Percentiles rank a stretch among this genome's conserved stretches.
Conservation (phyloP, 208 protist species). For the Trypanosoma lewisi region DNA sequence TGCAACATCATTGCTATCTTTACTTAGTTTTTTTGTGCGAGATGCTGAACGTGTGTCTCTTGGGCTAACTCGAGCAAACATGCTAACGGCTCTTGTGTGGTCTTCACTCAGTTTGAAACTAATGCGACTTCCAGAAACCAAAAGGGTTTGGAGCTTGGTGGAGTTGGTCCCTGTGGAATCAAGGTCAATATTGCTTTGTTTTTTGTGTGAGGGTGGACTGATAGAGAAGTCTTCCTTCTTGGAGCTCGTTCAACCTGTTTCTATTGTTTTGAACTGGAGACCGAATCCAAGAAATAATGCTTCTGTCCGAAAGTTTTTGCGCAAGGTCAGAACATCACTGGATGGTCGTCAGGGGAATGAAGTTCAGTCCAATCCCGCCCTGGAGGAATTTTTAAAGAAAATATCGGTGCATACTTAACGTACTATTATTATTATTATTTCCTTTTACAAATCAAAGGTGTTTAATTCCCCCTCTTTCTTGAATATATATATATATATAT, state of each 20-base stretch:
- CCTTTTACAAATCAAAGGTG: too few relatives aligned
- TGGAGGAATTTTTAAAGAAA: slow-evolving; percentile 10
- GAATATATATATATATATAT: too few relatives aligned
- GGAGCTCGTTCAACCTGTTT: slow-evolving; percentile 24
- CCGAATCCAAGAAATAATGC: not conserved
- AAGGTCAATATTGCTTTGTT: slow-evolving; percentile 1
- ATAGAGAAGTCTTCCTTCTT: slow-evolving; percentile 15
- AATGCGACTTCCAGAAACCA: slow-evolving; percentile 9
- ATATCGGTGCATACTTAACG: slow-evolving; percentile 12
- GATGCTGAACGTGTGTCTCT: slow-evolving; percentile 28
- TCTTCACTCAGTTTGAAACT: slow-evolving; percentile 29
- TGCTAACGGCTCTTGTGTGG: slow-evolving; percentile 30
- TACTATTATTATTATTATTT: slow-evolving; percentile 4
- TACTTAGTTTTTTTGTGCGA: slow-evolving; percentile 24
- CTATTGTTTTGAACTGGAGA: slow-evolving; percentile 20
- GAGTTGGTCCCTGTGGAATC: slow-evolving; percentile 19
- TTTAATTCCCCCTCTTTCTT: too few relatives aligned
- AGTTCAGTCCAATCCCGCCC: not conserved
- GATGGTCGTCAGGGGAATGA: slow-evolving; percentile 6
- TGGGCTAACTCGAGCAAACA: slow-evolving; percentile 17
- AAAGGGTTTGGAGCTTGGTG: slow-evolving; percentile 15
- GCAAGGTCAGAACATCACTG: slow-evolving; percentile 20
- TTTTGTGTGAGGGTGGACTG: slow-evolving; percentile 10
- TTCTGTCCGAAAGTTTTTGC: slow-evolving; percentile 20
- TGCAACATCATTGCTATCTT: slow-evolving; percentile 16